Evolutionary conservation across 768 basidiomycete species (phyloP).

Genomic region (Leucocoprinus leucothites): DNA sequence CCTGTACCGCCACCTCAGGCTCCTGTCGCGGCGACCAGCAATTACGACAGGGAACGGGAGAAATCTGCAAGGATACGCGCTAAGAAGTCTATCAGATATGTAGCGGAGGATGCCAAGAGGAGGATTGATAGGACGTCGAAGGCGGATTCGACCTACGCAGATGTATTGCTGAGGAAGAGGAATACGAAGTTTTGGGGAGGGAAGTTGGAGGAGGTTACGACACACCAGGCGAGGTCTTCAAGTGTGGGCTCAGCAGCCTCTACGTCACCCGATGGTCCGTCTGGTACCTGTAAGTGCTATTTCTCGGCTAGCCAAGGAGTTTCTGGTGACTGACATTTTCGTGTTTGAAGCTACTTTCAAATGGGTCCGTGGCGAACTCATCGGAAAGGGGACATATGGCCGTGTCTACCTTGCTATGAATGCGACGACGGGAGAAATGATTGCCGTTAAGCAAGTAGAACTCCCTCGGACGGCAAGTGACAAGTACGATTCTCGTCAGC

Average conservation of each 20-base stretch:
- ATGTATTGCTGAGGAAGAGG: constrained; percentile 60
- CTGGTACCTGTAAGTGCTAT: constrained; percentile 61
- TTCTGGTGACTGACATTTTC: constrained; percentile 18
- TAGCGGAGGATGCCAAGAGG: constrained; percentile 86
- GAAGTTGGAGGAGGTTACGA: constrained; percentile 88
- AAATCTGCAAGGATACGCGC: constrained; percentile 43
- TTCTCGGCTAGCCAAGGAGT: constrained; percentile 1
- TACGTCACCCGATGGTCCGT: constrained; percentile 50
- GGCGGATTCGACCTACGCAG: constrained; percentile 45
- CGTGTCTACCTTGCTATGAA: constrained; percentile 95
- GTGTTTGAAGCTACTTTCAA: constrained; percentile 76
- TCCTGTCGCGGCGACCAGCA: constrained; percentile 22
- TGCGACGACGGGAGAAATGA: constrained; percentile 96
- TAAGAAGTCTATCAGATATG: constrained; percentile 90
- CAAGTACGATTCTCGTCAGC: constrained; percentile 82
- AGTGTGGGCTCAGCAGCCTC: constrained; percentile 29
- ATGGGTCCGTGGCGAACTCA: constrained; percentile 97
- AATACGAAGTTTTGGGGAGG: constrained; percentile 97
- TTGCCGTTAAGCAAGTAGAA: constrained; percentile 99
- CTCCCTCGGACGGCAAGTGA: constrained; percentile 90
- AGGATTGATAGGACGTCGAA: constrained; percentile 69
- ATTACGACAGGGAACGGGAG: constrained; percentile 27
- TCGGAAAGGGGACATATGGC: constrained; percentile 96
- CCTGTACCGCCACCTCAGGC: constrained; percentile 35
- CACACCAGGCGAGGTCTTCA: constrained; percentile 55